Evolutionary conservation across 1,284 basidiomycete species (phyloP).

Genomic region (Apiotrichum gracile): DNA sequence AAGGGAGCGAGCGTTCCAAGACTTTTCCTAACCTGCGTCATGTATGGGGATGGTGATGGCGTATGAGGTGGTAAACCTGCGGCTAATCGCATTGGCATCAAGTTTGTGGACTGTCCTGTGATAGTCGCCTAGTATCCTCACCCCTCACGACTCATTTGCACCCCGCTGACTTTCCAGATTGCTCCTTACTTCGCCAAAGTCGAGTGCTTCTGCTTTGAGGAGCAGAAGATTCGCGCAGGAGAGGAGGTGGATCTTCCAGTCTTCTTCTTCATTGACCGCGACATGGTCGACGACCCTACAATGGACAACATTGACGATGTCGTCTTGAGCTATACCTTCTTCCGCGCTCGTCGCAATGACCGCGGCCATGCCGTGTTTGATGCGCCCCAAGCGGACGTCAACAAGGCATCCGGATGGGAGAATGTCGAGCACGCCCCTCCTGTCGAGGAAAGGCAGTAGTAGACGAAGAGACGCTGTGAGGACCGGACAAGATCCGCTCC

Average conservation of each 20-base stretch:
- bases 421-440: conserved; percentile 34
- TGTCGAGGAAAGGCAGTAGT: background rate
- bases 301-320: conserved; percentile 84
- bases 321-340: conserved; percentile 95
- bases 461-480: background rate
- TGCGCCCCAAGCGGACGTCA: conserved; percentile 68
- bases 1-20: no score
- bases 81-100: background rate
- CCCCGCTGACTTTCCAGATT: conserved; percentile 55
- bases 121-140: no score
- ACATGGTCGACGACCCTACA: conserved; percentile 84
- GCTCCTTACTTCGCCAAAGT: conserved; percentile 99
- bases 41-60: no score
- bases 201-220: conserved; percentile 99
- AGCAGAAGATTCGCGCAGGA: conserved; percentile 87
- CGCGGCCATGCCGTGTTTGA: conserved; percentile 79
- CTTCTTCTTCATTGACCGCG: conserved; percentile 97
- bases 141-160: background rate
- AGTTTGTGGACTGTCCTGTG: no score
- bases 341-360: conserved; percentile 76
- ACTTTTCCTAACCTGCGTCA: no score
- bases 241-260: conserved; percentile 98
- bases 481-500: no score
- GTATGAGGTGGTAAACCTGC: no score
- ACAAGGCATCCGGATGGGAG: conserved; percentile 65